phyloP scores from a whole-genome alignment of 1,139 yeast species.

The Oligophagozyma castellii region DNA sequence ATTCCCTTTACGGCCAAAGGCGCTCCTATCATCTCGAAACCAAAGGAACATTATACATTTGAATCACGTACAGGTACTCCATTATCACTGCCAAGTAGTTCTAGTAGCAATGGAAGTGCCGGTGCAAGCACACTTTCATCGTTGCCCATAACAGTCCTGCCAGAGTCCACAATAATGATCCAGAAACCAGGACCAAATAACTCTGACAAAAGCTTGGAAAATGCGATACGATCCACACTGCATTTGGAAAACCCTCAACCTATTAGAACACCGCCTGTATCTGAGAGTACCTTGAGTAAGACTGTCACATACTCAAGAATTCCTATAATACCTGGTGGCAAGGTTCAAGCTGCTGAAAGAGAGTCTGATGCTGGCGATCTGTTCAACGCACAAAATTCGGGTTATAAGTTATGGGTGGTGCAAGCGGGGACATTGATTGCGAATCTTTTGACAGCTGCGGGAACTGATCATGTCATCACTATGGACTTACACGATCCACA shows the following conservation, averaged over 20 bases:
- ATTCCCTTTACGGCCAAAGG: slow-evolving; percentile 67
- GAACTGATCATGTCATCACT: slow-evolving; percentile 92
- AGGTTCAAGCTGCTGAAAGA: slow-evolving; percentile 10
- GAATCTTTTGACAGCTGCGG: slow-evolving; percentile 76
- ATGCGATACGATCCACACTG: slow-evolving; percentile 11
- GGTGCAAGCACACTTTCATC: slow-evolving; percentile 1
- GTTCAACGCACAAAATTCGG: slow-evolving; percentile 33
- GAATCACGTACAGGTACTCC: slow-evolving; percentile 60
- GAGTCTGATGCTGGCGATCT: slow-evolving; percentile 20
- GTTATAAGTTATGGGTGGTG: slow-evolving; percentile 90
- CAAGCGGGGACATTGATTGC: slow-evolving; percentile 93
- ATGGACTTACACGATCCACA: slow-evolving; percentile 97
- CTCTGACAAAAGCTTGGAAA: slow-evolving; percentile 11
- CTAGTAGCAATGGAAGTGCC: slow-evolving; percentile 1
- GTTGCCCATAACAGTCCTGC: too few relatives aligned
- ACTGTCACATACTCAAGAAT: slow-evolving; percentile 20
- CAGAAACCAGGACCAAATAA: slow-evolving; percentile 17
- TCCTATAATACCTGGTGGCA: slow-evolving; percentile 25
- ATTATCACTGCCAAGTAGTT: slow-evolving; percentile 22
- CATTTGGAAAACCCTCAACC: slow-evolving; percentile 5
- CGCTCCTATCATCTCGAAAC: slow-evolving; percentile 40
- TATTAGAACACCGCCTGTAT: slow-evolving; percentile 3
- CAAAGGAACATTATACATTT: slow-evolving; percentile 35
- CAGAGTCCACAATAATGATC: slow-evolving; percentile 8
- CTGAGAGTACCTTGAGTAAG: slow-evolving; percentile 6